phyloP scores from a whole-genome alignment of 805 yeast genomes.

The Clavispora asparagi region DNA sequence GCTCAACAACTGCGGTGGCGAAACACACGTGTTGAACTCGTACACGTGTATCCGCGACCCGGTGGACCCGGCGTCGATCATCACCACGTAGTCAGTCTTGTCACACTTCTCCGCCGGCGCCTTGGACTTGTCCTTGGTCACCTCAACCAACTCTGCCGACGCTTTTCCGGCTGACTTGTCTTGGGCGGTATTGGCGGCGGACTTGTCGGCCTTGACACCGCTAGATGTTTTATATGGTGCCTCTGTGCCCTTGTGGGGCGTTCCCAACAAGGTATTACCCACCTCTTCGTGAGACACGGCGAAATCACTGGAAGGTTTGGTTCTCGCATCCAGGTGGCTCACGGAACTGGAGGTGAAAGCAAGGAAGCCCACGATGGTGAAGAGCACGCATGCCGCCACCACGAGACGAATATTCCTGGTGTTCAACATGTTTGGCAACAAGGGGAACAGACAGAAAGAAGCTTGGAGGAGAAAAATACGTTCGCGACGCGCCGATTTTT shows the following conservation, averaged over 20 bases:
- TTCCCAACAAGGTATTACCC: constrained; percentile 28
- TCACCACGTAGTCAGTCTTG: constrained; percentile 67
- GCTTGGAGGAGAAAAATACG: not conserved
- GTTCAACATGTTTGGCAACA: constrained; percentile 23
- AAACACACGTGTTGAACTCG: constrained; percentile 78
- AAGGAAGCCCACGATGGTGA: constrained; percentile 47
- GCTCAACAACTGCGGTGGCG: constrained; percentile 73
- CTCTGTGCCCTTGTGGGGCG: constrained; percentile 28
- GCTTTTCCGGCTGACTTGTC: not conserved
- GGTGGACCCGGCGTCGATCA: constrained; percentile 98
- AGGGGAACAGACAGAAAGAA: not conserved
- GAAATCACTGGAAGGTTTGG: constrained; percentile 13
- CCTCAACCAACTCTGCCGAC: not conserved
- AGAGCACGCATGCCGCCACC: constrained; percentile 45
- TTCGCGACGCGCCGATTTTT: not conserved
- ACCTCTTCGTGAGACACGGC: constrained; percentile 12
- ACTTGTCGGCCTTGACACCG: not conserved
- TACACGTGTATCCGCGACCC: constrained; percentile 96
- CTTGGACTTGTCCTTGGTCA: constrained; percentile 2
- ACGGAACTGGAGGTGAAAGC: constrained; percentile 39
- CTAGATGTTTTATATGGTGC: constrained; percentile 27
- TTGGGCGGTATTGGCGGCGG: not conserved
- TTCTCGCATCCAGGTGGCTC: constrained; percentile 26
- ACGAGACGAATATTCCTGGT: constrained; percentile 49
- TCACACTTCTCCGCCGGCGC: constrained; percentile 17